Base-by-base conservation (phyloP, 2,329 filamentous ascomycete genomes). In the Penicillium sp. region DNA sequence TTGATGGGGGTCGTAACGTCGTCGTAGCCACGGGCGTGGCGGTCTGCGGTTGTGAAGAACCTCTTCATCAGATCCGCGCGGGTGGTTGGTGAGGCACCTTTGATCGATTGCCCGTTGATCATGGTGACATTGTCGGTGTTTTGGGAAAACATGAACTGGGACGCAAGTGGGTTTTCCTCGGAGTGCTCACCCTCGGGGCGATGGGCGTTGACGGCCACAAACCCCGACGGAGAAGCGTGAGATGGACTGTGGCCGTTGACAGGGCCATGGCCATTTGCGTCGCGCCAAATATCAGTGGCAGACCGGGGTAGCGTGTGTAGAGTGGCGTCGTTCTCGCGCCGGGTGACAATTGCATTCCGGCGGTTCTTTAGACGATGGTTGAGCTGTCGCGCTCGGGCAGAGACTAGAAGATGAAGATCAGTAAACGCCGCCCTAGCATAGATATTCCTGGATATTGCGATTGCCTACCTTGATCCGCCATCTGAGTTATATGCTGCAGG, bases 321-420 rank as follows among this genome's bases (percentile, higher is more conserved):
- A 24, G 66, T 64, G 5, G 68, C 61, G 59, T 77, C 73, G 38
- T 72, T 74, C 54, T 84, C 80, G 53, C 87, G 81, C 34, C 88
- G 81, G 52, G 84, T 83, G 45, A 87, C 77, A 58, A 92, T 90
- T n/a, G 87, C 88, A 50, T 84, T 85, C 65, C 86, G 87, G 47
- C 90, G 86, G 46, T 87, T 87, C 67, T 88, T 90, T 47, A 96
- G 77, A 42, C 89, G 85, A 67, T 94, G 91, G 62, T 92, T 92
- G 16, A 96, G 82, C 70, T 93, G 89, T 38, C 90, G 83, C 11
- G 91, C 87, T 60, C 86, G 80, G 44, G 85, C 86, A 58, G 87
- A 86, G 11, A 89, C 86, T 81, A 74, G 61, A 47, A 11, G 29
- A n/a, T 39, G 38, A 29, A 45, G 5, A 16, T 43, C 24, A 42